A percentile compares a stretch with the other conserved stretches of the same genome.
phyloP scores from a whole-genome alignment of 352 stramenopile genomes.

The Pythium sp. region DNA sequence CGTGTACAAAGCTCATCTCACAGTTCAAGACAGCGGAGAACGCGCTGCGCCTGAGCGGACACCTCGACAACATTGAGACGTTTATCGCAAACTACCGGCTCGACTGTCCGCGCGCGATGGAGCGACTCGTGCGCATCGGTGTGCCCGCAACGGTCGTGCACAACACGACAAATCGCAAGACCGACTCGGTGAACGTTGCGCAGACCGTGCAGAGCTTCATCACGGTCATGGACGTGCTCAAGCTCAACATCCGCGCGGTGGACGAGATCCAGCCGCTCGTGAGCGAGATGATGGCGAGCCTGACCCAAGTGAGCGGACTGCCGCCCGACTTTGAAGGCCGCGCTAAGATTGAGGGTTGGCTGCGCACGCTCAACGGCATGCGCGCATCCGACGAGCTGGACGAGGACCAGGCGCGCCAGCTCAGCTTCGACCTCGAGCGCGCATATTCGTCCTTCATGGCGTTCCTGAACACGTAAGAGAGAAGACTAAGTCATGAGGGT shows the following conservation, averaged over 20 bases:
- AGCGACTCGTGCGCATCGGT: conserved; percentile 93
- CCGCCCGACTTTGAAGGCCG: conserved; percentile 93
- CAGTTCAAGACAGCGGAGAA: conserved; percentile 98
- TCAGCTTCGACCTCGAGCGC: conserved; percentile 95
- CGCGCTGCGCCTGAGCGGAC: conserved; percentile 79
- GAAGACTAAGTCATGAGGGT: background rate
- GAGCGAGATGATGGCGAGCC: conserved; percentile 94
- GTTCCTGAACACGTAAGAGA: conserved; percentile 76
- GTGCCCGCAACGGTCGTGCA: conserved; percentile 92
- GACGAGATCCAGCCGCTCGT: conserved; percentile 97
- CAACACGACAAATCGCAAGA: conserved; percentile 78
- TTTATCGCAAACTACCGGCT: conserved; percentile 96
- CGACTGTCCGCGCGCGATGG: conserved; percentile 93
- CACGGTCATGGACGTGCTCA: conserved; percentile 97
- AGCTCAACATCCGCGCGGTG: conserved; percentile 96
- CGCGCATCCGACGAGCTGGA: conserved; percentile 94
- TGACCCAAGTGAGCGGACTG: conserved; percentile 93
- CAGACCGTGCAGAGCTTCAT: conserved; percentile 98
- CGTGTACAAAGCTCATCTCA: conserved; percentile 97
- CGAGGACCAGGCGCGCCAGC: conserved; percentile 94
- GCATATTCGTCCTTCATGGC: conserved; percentile 95
- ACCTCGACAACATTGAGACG: conserved; percentile 58
- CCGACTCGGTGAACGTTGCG: conserved; percentile 89
- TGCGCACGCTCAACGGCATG: conserved; percentile 95
- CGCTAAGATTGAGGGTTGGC: conserved; percentile 93